Evolutionary conservation across 228 moss, liverwort and hornwort species (phyloP), one percentile per base, ranked within the genome.

Genomic region (Sphagnum fallax): DNA sequence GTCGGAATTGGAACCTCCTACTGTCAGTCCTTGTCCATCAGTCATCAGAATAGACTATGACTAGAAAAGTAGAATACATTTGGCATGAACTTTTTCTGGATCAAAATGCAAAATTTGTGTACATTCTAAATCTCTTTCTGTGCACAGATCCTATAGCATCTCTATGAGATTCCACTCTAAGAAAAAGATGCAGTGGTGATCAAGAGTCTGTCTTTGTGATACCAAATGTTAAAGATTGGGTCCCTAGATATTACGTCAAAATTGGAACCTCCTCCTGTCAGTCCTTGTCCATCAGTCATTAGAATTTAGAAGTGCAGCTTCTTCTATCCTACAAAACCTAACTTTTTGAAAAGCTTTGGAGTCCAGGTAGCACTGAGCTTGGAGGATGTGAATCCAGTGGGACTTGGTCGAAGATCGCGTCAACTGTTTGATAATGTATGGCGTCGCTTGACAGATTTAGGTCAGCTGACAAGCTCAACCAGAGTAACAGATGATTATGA

Each of bases 301-400:
- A 58, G 10, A 58, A 9, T 58, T 58, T 58, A 9, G 1, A 2
- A 58, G 58, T 58, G 58, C 14, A 58, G 10, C 58, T 58, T 14
- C 14, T 10, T 62, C 18, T 15, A n/a, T 10, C 18, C 18, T 62
- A 10, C 11, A 62, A 62, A 6, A 15, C 18, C 15, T 48, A 8
- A 67, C 67, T 52, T 51, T 51, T 50, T 16, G 6, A 47, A 47
- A 6, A 10, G 47, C 64, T 8, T 12, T 67, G 67, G 48, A 69
- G 51, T 65, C 63, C 64, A 74, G 74, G 74, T 69, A 60, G 53
- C 69, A 47, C 69, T 83, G 66, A 74, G 73, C 32, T 66, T 94
- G 78, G 94, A 94, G 73, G 91, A 91, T 72, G 94, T 94, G 67
- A 94, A 94, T 77, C 94, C 94, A 6, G 89, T 94, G 61, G 94